Evolutionary conservation across 169 alveolate genomes (phyloP).

Genomic region (Babesia gibsoni): DNA sequence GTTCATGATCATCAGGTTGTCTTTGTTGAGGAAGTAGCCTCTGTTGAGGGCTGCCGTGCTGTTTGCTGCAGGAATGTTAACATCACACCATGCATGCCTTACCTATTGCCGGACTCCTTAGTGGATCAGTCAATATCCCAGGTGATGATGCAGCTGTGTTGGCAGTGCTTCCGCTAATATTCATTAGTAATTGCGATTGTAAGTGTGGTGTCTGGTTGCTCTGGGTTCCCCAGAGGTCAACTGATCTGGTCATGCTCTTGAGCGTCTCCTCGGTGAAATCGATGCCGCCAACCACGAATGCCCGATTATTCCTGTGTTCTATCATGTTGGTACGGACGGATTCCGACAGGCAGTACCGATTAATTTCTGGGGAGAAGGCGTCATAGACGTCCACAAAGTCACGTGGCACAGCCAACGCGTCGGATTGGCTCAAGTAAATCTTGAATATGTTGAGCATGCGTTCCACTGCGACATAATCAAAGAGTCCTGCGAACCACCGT

Average conservation of each 20-base stretch:
- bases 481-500: slow-evolving; percentile 38
- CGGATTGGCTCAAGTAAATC: slow-evolving; percentile 54
- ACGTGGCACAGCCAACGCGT: slow-evolving; percentile 55
- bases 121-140: neutral
- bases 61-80: neutral
- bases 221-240: slow-evolving; percentile 8
- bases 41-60: neutral
- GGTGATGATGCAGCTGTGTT: neutral
- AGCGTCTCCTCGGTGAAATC: slow-evolving; percentile 66
- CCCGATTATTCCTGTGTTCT: slow-evolving; percentile 17
- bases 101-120: neutral
- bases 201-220: slow-evolving; percentile 2
- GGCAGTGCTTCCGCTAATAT: neutral
- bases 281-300: slow-evolving; percentile 62
- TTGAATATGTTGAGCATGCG: slow-evolving; percentile 43
- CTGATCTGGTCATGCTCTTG: slow-evolving; percentile 27
- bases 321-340: slow-evolving; percentile 13
- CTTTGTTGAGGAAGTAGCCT: slow-evolving; percentile 5
- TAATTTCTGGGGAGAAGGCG: slow-evolving; percentile 42
- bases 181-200: no score
- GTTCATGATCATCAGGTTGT: slow-evolving; percentile 7
- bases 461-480: slow-evolving; percentile 52
- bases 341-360: slow-evolving; percentile 37
- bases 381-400: slow-evolving; percentile 54
- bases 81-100: neutral